Conservation (phyloP, 805 yeast genomes). For the Candida incommunis region DNA sequence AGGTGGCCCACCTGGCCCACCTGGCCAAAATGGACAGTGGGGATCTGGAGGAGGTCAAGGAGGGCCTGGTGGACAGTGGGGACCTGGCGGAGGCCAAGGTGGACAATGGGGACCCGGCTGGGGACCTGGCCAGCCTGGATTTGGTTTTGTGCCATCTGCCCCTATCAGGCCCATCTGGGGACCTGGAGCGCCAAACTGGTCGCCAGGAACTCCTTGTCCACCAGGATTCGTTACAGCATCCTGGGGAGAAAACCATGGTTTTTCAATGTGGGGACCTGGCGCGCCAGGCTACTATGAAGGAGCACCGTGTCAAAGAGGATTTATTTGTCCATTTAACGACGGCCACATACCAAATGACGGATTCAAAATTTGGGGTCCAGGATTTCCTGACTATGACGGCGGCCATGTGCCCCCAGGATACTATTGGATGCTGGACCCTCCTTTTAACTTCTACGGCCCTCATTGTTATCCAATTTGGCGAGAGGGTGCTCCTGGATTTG, state of each 20-base stretch:
- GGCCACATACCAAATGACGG: not conserved
- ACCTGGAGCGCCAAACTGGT: not conserved
- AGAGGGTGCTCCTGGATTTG: not conserved
- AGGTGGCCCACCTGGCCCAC: not conserved
- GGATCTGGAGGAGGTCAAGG: not conserved
- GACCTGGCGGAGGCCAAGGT: not conserved
- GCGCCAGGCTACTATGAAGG: not conserved
- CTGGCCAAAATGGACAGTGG: not conserved
- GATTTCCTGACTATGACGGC: not conserved
- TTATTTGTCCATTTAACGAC: not conserved
- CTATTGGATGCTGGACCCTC: not conserved
- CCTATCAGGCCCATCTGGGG: not conserved
- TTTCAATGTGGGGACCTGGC: conserved; percentile 1
- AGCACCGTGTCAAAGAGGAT: not conserved
- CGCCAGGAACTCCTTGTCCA: not conserved
- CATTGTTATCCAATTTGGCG: not conserved
- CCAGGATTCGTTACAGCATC: not conserved
- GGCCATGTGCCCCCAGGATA: not conserved
- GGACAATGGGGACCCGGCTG: not conserved
- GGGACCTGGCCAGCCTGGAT: not conserved
- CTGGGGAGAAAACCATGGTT: not conserved
- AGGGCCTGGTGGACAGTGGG: not conserved
- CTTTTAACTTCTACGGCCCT: not conserved
- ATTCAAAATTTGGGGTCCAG: not conserved
- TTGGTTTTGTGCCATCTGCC: not conserved